Evolutionary conservation across 352 stramenopile species (phyloP), one percentile per base, ranked within the genome.

Genomic region (Globisporangium solare): DNA sequence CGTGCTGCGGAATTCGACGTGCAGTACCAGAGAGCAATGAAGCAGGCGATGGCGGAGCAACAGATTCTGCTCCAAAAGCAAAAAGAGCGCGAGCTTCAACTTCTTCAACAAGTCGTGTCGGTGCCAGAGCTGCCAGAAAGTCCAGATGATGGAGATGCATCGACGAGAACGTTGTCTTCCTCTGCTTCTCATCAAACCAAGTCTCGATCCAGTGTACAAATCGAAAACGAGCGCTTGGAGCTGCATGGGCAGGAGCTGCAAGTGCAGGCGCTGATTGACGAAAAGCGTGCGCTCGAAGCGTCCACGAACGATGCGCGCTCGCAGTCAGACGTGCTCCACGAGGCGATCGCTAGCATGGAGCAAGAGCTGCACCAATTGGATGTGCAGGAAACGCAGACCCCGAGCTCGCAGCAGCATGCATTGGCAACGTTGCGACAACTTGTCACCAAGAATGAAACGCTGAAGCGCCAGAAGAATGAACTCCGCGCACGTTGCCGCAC

Each of bases 11-110:
- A 69, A n/a, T 90, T 90, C 69, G 73, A 88, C 15, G 56, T 68
- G 20, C 77, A 86, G 58, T 92, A 88, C 42, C 63, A 90, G 41
- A 72, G 73, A 13, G 70, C 66, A 1, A 60, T 71, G 48, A 75
- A 79, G 41, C 76, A 85, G 54, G 77, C 79, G 4, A 65, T 67
- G 27, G 60, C 66, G 1, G 79, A 87, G 42, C 69, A 93, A 45
- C 67, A 81, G 41, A 45, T 54, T 10, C 53, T 78, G 22, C 27
- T 84, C 6, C 62, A 49, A 20, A 58, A 67, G 60, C 71, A 86
- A 32, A 67, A 70, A 31, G 66, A 68, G 20, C 71, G 70, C n/a
- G 76, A 91, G 55, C 56, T 61, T 0, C 60, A 81, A 42, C 58
- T 91, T 11, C 55, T 89, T 14, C 66, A 82, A 37, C 67, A 74